Evolutionary conservation across 2,329 filamentous ascomycete genomes (phyloP).

Genomic region (Aureobasidium vineae): DNA sequence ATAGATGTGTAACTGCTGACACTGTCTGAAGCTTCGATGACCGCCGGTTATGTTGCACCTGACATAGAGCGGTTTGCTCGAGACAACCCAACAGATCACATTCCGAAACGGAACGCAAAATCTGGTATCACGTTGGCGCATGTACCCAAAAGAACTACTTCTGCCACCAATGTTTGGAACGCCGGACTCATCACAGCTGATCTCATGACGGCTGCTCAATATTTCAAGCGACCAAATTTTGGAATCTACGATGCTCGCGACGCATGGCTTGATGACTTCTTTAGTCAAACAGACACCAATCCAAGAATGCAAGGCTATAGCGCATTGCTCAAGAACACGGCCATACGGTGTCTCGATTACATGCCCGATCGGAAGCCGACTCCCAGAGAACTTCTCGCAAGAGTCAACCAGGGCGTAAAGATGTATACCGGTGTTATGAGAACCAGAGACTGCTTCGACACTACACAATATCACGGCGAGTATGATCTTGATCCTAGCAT

Average conservation of each 20-base stretch:
- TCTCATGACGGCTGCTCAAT: not conserved
- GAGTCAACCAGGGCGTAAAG: not conserved
- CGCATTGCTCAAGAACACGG: not conserved
- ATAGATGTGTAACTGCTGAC: not conserved
- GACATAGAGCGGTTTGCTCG: not conserved
- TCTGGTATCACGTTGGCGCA: not conserved
- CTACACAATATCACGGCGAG: not conserved
- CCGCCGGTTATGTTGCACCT: not conserved
- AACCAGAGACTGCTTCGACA: not conserved
- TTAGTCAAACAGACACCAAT: not conserved
- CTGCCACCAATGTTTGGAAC: slow-evolving; percentile 12
- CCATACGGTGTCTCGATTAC: not conserved
- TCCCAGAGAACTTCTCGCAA: not conserved
- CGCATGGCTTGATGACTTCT: not conserved
- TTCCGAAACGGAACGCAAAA: not conserved
- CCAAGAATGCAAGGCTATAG: not conserved
- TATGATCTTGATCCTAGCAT: not conserved
- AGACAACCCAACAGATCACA: not conserved
- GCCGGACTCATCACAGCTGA: not conserved
- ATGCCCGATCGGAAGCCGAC: not conserved
- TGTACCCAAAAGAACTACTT: not conserved
- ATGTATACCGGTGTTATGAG: not conserved
- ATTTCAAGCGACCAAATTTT: not conserved
- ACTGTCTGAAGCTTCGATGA: not conserved
- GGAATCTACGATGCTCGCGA: not conserved